Conservation (phyloP, 257 asterid genomes). For the Capsicum rhomboideum region DNA sequence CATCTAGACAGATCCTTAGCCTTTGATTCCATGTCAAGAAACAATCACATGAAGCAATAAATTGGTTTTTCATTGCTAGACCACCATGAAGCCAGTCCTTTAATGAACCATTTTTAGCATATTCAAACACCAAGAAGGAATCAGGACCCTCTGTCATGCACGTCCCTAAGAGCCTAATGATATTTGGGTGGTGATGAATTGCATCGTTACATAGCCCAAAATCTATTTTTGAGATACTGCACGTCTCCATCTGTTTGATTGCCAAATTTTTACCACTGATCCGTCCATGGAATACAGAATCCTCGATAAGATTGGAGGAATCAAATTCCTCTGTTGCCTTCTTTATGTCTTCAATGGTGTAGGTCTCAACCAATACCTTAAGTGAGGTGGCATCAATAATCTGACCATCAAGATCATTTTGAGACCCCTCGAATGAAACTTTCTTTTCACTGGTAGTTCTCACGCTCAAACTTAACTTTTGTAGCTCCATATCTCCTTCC, state of each 20-base stretch:
- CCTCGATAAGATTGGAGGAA: slow-evolving; percentile 41
- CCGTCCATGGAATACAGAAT: slow-evolving; percentile 66
- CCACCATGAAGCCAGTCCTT: slow-evolving; percentile 95
- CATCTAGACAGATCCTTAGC: slow-evolving; percentile 53
- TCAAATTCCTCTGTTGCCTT: slow-evolving; percentile 63
- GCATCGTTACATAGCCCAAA: slow-evolving; percentile 29
- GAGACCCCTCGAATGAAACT: slow-evolving; percentile 70
- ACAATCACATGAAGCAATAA: slow-evolving; percentile 73
- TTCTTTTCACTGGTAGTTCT: slow-evolving; percentile 67
- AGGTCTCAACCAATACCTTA: slow-evolving; percentile 40
- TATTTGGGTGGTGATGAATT: slow-evolving; percentile 47
- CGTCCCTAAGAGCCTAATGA: slow-evolving; percentile 46
- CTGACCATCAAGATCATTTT: slow-evolving; percentile 40
- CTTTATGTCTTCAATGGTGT: slow-evolving; percentile 53
- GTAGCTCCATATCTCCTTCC: slow-evolving; percentile 42
- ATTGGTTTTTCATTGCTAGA: slow-evolving; percentile 77
- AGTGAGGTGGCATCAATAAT: slow-evolving; percentile 28
- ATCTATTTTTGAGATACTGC: slow-evolving; percentile 31
- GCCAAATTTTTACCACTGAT: slow-evolving; percentile 57
- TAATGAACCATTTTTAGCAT: slow-evolving; percentile 60
- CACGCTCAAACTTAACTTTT: slow-evolving; percentile 56
- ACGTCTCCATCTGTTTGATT: slow-evolving; percentile 30
- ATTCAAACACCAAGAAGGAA: slow-evolving; percentile 54
- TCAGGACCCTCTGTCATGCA: slow-evolving; percentile 36
- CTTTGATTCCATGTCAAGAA: slow-evolving; percentile 75